Evolutionary conservation across 1,284 basidiomycete genomes (phyloP).

Genomic region (Cystobasidiaceae sp.): DNA sequence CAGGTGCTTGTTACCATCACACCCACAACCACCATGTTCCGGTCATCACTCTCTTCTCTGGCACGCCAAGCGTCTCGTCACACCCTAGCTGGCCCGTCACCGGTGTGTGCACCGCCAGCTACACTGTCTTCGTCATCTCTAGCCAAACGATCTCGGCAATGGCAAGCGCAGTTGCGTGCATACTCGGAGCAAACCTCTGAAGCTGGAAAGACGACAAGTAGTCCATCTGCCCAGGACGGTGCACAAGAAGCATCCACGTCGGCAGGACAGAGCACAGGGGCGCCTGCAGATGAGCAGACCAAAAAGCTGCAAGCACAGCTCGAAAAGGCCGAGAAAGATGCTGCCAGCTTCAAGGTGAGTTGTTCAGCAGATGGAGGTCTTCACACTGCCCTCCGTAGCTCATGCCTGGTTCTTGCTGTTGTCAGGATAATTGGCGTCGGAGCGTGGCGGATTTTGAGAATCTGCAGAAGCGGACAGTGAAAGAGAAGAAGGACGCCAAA

Average conservation of each 20-base stretch:
- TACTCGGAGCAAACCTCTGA: slow-evolving; percentile 13
- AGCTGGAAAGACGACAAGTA: background rate
- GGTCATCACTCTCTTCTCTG: too few relatives aligned
- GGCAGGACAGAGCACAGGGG: background rate
- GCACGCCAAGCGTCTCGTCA: too few relatives aligned
- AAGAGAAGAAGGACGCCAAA: slow-evolving; percentile 85
- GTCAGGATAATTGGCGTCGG: slow-evolving; percentile 24
- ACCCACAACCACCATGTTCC: too few relatives aligned
- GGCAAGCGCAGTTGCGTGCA: background rate
- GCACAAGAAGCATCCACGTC: background rate
- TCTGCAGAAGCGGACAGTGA: slow-evolving; percentile 78
- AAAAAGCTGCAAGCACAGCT: slow-evolving; percentile 24
- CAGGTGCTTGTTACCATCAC: too few relatives aligned
- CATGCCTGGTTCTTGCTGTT: background rate
- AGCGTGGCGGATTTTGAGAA: slow-evolving; percentile 82
- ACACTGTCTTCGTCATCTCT: background rate
- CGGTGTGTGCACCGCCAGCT: background rate
- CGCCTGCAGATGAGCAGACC: background rate
- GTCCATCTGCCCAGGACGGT: background rate
- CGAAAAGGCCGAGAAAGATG: slow-evolving; percentile 23
- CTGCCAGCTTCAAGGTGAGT: slow-evolving; percentile 21
- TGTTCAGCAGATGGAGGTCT: background rate
- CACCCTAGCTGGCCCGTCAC: too few relatives aligned
- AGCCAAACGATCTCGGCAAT: background rate
- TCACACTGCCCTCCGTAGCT: background rate